Evolutionary conservation across 2,329 filamentous ascomycete species (phyloP), one percentile per base, ranked within the genome.

Genomic region (Claviceps cyperi): DNA sequence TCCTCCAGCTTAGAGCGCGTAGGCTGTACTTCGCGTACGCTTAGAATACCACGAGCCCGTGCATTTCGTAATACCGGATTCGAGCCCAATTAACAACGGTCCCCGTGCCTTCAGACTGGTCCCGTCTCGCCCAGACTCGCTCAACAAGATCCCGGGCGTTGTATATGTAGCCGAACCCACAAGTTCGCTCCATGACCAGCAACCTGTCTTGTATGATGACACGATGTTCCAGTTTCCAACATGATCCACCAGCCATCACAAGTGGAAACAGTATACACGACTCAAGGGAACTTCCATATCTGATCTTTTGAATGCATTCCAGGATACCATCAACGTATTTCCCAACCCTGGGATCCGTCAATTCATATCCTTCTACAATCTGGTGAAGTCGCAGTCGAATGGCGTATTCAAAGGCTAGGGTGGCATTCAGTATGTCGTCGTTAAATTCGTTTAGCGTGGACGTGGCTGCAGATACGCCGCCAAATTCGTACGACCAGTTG

Each of bases 131-230:
- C 69, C 69, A 71, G 0, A 70, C 67, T 4, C 61, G 60, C 50
- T 70, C 66, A 2, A 70, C 59, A 13, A 71, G 53, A 39, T 66
- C 62, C 39, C 67, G 55, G 0, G 66, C 64, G 36, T 68, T 64
- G 37, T 67, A 63, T 3, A 71, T 65, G 56, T 71, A 69, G 3
- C 64, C 64, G 50, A 71, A 71, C 0, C 68, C 68, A 28, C 67
- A 61, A 0, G 68, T 70, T 36, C 66, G 60, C 55, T 71, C 68
- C 66, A 71, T 70, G 14, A 71, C 63, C 56, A 70, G 60, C 47
- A 69, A 57, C 4, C 67, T 58, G 52, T 69, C 66, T 40, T 65
- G 66, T 11, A 69, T 63, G 11, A 67, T 56, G 50, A 68, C 60
- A 0, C 66, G 59, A 39, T 70, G 65, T 52, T 67, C 64, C 22